Base-by-base conservation (phyloP, 2,329 filamentous ascomycete species). In the Phoma herbarum region DNA sequence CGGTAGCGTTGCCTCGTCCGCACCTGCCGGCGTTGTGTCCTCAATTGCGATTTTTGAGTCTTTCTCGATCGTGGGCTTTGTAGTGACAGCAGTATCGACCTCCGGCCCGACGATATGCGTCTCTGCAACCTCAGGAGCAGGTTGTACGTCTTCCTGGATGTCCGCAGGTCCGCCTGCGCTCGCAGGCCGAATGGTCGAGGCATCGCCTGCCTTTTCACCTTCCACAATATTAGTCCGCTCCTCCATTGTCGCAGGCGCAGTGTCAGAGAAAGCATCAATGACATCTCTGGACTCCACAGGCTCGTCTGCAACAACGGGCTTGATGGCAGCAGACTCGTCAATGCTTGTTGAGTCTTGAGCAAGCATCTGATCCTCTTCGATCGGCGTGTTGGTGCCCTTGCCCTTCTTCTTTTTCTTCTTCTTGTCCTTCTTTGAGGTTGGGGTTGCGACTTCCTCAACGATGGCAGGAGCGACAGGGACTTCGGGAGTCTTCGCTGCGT, bases 341-440 rank as follows among this genome's bases (percentile, higher is more conserved):
- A 35, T 25, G 20, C 9, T 5, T 2, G 11, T 10, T n/a, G 25
- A 10, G 2, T 43, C 51, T 16, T 41, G 20, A 12, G 54, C 43
- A 22, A 52, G 18, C 9, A 46, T n/a, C 18, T 31, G 10, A 5
- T 22, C 16, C 9, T 63, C 59, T 26, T 66, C 61, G 2, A 59
- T 33, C 3, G 60, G 62, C 10, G 57, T 41, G 43, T 64, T 60
- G 28, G 28, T 16, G 26, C 46, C 54, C 44, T 60, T 64, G 14
- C 51, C 41, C 57, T 68, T 70, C 57, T 66, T 70, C 9, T 59
- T 60, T 49, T 69, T 70, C 59, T 70, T 68, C 39, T 69, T 67
- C 44, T 66, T 61, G 12, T 60, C 57, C 18, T 66, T 64, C 58
- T 64, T 64, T 7, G 64, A 63, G 16, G 57, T 14, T 8, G 48